phyloP scores from a whole-genome alignment of 2,329 filamentous ascomycete genomes.

The Cryphonectria carpinicola region DNA sequence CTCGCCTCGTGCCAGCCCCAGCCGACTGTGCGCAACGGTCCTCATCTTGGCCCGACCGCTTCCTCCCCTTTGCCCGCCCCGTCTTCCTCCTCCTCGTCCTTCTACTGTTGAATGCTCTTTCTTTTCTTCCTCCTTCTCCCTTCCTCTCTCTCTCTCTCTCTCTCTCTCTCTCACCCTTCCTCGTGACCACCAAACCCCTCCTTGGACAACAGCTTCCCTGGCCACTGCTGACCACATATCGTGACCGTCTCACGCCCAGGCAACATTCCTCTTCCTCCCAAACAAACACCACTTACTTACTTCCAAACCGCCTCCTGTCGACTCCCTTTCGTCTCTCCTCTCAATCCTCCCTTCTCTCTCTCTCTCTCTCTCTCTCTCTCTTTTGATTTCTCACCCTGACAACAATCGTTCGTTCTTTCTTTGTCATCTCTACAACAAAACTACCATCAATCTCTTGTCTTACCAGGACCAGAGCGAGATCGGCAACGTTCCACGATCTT shows the following conservation, averaged over 20 bases:
- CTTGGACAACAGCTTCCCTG: conserved; percentile 3
- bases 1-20: background rate
- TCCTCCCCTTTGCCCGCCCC: background rate
- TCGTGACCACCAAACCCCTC: background rate
- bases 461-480: background rate
- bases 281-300: background rate
- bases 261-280: conserved; percentile 1
- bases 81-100: conserved; percentile 4
- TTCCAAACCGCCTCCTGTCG: background rate
- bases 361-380: background rate
- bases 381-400: background rate
- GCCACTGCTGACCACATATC: background rate
- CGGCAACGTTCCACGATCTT: background rate
- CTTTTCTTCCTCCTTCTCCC: conserved; percentile 4
- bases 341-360: background rate
- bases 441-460: background rate
- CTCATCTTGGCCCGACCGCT: conserved; percentile 3
- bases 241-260: background rate
- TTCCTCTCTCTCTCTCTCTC: background rate
- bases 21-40: conserved; percentile 6
- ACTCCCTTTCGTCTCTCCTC: background rate
- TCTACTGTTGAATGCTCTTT: background rate
- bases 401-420: background rate
- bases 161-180: conserved; percentile 1
- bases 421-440: background rate